Conservation (phyloP, 2,329 filamentous ascomycete species). For the Blastomyces gilchristii region DNA sequence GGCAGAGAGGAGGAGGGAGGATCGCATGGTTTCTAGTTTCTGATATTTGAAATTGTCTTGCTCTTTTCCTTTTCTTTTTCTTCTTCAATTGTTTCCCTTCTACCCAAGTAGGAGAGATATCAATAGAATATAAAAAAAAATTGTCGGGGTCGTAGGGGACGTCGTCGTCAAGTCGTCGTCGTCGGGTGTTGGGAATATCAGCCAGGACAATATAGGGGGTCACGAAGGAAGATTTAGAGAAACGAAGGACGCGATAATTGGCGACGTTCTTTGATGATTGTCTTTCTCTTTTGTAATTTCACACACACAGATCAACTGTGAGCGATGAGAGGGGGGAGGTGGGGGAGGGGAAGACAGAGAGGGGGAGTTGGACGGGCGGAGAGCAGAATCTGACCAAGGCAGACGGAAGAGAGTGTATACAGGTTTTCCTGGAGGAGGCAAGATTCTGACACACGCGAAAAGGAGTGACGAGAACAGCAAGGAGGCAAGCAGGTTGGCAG, state of each 20-base stretch:
- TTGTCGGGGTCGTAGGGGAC: not conserved
- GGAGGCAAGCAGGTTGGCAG: conserved; percentile 5
- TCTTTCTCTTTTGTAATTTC: conserved; percentile 2
- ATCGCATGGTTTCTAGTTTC: conserved; percentile 20
- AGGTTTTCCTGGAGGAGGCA: not conserved
- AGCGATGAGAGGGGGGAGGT: not conserved
- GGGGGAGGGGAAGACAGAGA: not conserved
- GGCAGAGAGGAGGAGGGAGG: conserved; percentile 27
- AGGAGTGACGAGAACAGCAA: conserved; percentile 14
- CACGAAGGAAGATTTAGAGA: not conserved
- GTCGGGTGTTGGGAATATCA: not conserved
- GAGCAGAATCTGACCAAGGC: conserved; percentile 30
- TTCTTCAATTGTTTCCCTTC: not conserved
- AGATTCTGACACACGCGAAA: conserved; percentile 2
- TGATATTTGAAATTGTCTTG: not conserved
- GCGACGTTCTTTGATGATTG: not conserved
- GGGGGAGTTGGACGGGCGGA: not conserved
- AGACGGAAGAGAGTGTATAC: conserved; percentile 13
- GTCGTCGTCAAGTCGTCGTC: not conserved
- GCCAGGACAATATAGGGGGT: not conserved
- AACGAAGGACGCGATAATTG: not conserved
- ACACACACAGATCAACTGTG: conserved; percentile 25
- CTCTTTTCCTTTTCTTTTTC: not conserved
- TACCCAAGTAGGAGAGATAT: not conserved
- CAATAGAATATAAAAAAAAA: not conserved